phyloP scores from a whole-genome alignment of 345 rosid genomes.

The Salix brachista region DNA sequence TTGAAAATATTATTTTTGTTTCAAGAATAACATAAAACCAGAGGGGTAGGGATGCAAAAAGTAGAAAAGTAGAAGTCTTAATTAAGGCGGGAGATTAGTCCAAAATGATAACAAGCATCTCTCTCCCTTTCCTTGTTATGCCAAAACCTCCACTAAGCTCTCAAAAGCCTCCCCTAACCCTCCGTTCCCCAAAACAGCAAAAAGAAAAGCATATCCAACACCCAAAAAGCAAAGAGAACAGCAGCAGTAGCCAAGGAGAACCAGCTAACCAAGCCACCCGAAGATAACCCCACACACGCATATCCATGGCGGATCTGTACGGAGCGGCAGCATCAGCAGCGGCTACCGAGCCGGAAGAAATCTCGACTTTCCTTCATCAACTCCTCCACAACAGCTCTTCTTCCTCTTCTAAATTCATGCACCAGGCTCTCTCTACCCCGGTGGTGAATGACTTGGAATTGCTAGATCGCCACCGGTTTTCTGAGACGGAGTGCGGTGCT shows the following conservation, averaged over 20 bases:
- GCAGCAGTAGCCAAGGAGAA: neutral
- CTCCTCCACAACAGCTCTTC: conserved; percentile 35
- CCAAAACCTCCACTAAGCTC: neutral
- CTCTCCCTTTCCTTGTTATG: neutral
- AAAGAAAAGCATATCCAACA: neutral
- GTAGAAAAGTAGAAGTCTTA: neutral
- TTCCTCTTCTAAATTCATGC: conserved; percentile 21
- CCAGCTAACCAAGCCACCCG: neutral
- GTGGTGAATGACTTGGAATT: conserved; percentile 12
- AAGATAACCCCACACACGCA: neutral
- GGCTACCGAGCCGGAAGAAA: conserved; percentile 43
- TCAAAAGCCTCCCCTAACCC: neutral
- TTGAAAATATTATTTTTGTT: too few relatives aligned
- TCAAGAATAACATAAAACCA: neutral
- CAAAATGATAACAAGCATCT: conserved; percentile 23
- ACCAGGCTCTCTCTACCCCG: conserved; percentile 26
- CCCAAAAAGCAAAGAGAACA: neutral
- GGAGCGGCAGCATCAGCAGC: conserved; percentile 34
- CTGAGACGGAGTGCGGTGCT: conserved; percentile 17
- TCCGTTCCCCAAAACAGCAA: neutral
- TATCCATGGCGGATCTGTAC: conserved; percentile 56
- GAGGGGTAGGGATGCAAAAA: neutral
- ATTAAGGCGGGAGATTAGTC: conserved; percentile 56
- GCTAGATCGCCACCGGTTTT: conserved; percentile 22
- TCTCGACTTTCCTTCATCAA: conserved; percentile 43